Evolutionary conservation across 139 green algal genomes (phyloP).

Genomic region (Nannochloris sp.): DNA sequence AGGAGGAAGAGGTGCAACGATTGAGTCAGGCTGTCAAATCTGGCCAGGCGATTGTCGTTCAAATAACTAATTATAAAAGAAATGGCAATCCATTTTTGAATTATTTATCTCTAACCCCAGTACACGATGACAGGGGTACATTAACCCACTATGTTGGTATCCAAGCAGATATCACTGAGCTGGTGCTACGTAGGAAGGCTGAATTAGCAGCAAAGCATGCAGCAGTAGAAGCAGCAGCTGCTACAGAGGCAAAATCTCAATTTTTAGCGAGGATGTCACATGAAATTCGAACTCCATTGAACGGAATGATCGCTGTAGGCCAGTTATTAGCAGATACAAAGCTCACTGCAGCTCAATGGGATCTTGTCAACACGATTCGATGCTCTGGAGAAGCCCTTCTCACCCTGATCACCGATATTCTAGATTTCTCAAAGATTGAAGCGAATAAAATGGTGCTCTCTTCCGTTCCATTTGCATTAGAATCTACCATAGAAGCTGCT

Average conservation of each 20-base stretch:
- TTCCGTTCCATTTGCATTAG: slow-evolving; percentile 51
- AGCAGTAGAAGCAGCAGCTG: slow-evolving; percentile 49
- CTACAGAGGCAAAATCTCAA: slow-evolving; percentile 80
- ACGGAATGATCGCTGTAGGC: slow-evolving; percentile 88
- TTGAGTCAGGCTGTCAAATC: slow-evolving; percentile 35
- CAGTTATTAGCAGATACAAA: slow-evolving; percentile 71
- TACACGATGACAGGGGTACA: slow-evolving; percentile 40
- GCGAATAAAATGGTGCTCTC: slow-evolving; percentile 69
- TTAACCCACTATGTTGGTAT: slow-evolving; percentile 80
- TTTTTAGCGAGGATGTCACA: slow-evolving; percentile 93
- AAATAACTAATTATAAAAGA: slow-evolving; percentile 58
- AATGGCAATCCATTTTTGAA: slow-evolving; percentile 70
- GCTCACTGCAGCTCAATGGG: slow-evolving; percentile 45
- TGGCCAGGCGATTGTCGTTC: slow-evolving; percentile 43
- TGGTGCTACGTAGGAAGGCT: slow-evolving; percentile 51
- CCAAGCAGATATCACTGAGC: slow-evolving; percentile 77
- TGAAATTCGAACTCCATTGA: slow-evolving; percentile 91
- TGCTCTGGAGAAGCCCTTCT: slow-evolving; percentile 76
- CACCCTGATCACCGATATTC: slow-evolving; percentile 84
- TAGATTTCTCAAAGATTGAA: slow-evolving; percentile 86
- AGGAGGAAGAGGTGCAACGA: slow-evolving; percentile 19
- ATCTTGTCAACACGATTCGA: slow-evolving; percentile 78
- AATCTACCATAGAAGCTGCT: slow-evolving; percentile 68
- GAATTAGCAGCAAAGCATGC: slow-evolving; percentile 55
- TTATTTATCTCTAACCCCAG: slow-evolving; percentile 66